A percentile compares a stretch with the other conserved stretches of the same genome.
These are phyloP conservation scores for Linnemannia schmuckeri DNA, from an alignment of 192 early-diverging fungal genomes.

Conservation along the genomic window DNA sequence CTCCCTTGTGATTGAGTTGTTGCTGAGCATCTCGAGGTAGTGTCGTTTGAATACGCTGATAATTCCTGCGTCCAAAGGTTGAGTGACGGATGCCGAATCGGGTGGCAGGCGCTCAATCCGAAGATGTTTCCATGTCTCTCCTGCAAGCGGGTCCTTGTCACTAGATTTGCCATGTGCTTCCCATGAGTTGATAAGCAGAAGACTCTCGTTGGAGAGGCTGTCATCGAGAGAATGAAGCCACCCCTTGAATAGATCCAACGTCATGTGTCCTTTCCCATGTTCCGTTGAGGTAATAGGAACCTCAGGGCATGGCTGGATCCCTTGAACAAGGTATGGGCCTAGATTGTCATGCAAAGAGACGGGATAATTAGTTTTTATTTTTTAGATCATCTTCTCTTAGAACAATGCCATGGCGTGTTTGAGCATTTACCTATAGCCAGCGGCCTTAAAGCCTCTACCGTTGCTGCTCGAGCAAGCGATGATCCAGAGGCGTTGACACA, in stretches of 20 bases:
- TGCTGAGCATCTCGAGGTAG: no score
- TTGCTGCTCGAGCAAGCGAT: not conserved
- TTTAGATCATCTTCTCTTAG: not conserved
- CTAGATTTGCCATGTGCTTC: constrained; percentile 2
- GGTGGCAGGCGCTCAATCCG: constrained; percentile 9
- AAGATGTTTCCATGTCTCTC: constrained; percentile 10
- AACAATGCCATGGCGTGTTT: not conserved
- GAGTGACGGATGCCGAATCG: constrained; percentile 22
- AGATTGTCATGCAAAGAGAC: not conserved
- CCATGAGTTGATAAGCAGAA: constrained; percentile 11
- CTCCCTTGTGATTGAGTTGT: no score
- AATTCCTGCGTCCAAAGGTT: constrained; percentile 11
- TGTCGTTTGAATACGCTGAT: no score
- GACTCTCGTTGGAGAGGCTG: not conserved
- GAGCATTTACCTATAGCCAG: not conserved
- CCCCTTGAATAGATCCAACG: not conserved
- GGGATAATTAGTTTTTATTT: not conserved
- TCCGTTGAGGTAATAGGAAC: not conserved
- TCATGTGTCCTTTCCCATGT: not conserved
- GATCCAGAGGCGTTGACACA: not conserved
- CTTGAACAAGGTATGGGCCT: not conserved
- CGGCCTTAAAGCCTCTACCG: not conserved
- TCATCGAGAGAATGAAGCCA: not conserved
- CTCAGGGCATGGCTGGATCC: not conserved
- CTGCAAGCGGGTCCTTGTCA: not conserved